These are phyloP conservation scores for Fusarium liriodendri DNA, from an alignment of 2,329 filamentous ascomycete genomes.

Conservation along the genomic window DNA sequence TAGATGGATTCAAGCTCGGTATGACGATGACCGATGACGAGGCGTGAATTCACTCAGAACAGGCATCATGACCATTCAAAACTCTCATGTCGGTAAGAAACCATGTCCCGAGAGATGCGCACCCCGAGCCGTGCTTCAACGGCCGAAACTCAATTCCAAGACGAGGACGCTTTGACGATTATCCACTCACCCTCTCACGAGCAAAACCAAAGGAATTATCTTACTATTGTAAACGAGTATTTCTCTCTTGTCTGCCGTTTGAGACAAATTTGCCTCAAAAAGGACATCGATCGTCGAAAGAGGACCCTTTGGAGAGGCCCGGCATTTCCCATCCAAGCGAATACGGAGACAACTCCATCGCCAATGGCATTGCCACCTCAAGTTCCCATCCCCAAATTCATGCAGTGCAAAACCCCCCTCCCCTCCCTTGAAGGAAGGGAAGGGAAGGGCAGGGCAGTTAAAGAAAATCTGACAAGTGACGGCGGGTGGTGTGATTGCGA, in stretches of 20 bases:
- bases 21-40: background rate
- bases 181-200: background rate
- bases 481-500: background rate
- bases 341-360: background rate
- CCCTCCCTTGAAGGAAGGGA: background rate
- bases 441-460: background rate
- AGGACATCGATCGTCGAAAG: background rate
- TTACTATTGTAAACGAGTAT: background rate
- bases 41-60: background rate
- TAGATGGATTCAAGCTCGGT: background rate
- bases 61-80: background rate
- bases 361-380: background rate
- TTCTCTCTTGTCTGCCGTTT: background rate
- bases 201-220: background rate
- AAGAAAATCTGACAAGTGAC: conserved; percentile 28
- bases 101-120: background rate
- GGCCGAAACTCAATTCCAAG: background rate
- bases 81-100: background rate
- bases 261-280: background rate
- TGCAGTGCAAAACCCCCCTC: too few relatives aligned
- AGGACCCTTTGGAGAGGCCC: background rate
- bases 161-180: background rate
- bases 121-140: background rate
- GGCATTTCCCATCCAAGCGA: background rate
- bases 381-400: background rate